A percentile compares a stretch with the other conserved stretches of the same genome.
phyloP scores from a whole-genome alignment of 176 grass and related monocot genomes.

The Eremochloa ophiuroides region DNA sequence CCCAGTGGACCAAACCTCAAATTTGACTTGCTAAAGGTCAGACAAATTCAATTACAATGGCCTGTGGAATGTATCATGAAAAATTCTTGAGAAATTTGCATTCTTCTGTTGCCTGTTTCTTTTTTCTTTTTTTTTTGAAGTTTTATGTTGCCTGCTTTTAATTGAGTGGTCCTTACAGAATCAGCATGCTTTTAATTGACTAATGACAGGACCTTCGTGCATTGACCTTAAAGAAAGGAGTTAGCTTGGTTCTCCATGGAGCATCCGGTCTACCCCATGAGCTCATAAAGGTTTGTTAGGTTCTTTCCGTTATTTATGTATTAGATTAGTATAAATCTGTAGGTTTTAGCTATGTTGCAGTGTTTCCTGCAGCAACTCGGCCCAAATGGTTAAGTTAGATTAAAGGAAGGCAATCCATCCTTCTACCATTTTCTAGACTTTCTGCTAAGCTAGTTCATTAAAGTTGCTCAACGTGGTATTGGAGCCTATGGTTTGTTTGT shows the following conservation, averaged over 20 bases:
- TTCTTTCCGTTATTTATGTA: not conserved
- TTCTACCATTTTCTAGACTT: not conserved
- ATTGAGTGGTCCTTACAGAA: not conserved
- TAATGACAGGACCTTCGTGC: conserved; percentile 59
- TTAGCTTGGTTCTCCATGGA: conserved; percentile 93
- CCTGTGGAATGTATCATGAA: not conserved
- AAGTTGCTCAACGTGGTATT: not conserved
- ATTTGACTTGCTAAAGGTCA: conserved; percentile 86
- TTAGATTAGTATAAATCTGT: not conserved
- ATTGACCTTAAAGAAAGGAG: conserved; percentile 68
- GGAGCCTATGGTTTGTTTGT: not conserved
- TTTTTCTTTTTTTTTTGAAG: not conserved
- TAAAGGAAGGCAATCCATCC: not conserved
- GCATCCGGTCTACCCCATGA: conserved; percentile 72
- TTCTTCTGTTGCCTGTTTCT: not conserved
- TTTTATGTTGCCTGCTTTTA: not conserved
- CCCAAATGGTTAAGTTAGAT: not conserved
- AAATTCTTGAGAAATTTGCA: not conserved
- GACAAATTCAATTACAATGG: conserved; percentile 22
- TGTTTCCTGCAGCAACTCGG: not conserved
- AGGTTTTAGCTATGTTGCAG: not conserved
- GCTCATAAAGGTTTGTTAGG: conserved; percentile 61
- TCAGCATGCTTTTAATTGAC: not conserved
- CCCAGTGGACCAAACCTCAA: conserved; percentile 63
- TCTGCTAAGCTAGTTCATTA: not conserved